These are phyloP conservation scores for Stagonosporopsis cucurbitacearum DNA, from an alignment of 2,329 filamentous ascomycete genomes.

Conservation along the genomic window DNA sequence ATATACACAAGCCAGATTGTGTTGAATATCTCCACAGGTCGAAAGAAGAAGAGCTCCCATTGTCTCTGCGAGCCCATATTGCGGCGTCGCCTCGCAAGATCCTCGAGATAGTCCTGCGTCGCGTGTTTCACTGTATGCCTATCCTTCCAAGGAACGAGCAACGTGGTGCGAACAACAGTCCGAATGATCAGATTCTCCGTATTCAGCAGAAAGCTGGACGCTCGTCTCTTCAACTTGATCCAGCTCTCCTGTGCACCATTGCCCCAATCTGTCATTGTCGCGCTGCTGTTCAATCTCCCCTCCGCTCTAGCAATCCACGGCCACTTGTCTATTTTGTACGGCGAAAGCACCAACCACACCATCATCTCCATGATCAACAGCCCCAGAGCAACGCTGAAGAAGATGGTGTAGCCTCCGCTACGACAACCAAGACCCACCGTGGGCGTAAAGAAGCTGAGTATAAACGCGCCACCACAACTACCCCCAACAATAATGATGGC, in stretches of 20 bases:
- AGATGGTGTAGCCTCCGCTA: conserved; percentile 54
- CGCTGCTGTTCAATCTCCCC: conserved; percentile 25
- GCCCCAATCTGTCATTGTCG: conserved; percentile 18
- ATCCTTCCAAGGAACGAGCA: conserved; percentile 15
- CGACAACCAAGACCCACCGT: conserved; percentile 54
- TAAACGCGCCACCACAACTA: conserved; percentile 49
- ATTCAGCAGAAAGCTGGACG: conserved; percentile 9
- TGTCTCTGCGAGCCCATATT: conserved; percentile 27
- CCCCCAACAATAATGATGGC: conserved; percentile 48
- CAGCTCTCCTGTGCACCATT: conserved; percentile 13
- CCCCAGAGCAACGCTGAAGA: conserved; percentile 40
- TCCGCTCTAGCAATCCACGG: conserved; percentile 16
- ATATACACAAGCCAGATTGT: conserved; percentile 45
- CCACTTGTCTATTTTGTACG: conserved; percentile 24
- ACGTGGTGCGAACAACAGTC: conserved; percentile 5
- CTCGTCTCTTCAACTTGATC: conserved; percentile 16
- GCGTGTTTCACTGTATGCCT: conserved; percentile 6
- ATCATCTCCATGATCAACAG: conserved; percentile 50
- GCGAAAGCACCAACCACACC: conserved; percentile 43
- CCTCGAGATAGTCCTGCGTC: conserved; percentile 11
- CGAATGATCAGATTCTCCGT: conserved; percentile 14
- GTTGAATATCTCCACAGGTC: conserved; percentile 47
- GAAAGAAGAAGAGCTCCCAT: conserved; percentile 38
- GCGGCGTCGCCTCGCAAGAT: conserved; percentile 2
- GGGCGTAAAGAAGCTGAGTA: conserved; percentile 54